phyloP scores from a whole-genome alignment of 331 rosid species.

The Pyracantha coccinea region DNA sequence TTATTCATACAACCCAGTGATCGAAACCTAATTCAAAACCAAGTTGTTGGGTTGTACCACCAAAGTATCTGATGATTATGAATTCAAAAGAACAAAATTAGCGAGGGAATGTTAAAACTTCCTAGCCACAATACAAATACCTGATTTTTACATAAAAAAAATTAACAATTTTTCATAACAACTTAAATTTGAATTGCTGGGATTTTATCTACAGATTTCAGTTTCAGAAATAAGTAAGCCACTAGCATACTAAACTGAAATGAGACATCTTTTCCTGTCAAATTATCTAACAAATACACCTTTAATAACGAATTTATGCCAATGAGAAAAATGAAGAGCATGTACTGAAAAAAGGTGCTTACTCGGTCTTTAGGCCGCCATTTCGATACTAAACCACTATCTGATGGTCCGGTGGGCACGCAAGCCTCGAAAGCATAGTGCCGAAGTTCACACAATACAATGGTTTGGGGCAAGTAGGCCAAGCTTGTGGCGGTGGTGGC shows the following conservation, averaged over 20 bases:
- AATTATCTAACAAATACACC: neutral
- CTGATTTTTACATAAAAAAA: neutral
- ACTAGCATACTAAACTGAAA: neutral
- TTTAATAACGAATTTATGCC: neutral
- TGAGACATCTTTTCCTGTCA: neutral
- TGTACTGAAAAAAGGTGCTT: slow-evolving; percentile 8
- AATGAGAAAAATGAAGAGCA: neutral
- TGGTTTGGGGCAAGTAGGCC: slow-evolving; percentile 81
- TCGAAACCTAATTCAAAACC: neutral
- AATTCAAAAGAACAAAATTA: neutral
- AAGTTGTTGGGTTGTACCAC: neutral
- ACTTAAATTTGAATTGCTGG: neutral
- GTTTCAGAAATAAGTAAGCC: neutral
- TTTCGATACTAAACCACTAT: slow-evolving; percentile 78
- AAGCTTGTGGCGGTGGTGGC: slow-evolving; percentile 58
- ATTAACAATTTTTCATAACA: neutral
- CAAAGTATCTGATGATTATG: neutral
- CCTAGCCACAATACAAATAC: neutral
- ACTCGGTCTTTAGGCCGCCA: slow-evolving; percentile 95
- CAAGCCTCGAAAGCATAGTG: slow-evolving; percentile 81
- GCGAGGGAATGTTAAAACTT: neutral
- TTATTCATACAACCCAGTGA: neutral
- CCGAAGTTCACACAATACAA: slow-evolving; percentile 64
- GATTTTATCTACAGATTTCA: neutral
- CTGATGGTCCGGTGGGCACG: slow-evolving; percentile 63